Conservation (phyloP, 2,329 filamentous ascomycete species). For the Mycogone perniciosa region DNA sequence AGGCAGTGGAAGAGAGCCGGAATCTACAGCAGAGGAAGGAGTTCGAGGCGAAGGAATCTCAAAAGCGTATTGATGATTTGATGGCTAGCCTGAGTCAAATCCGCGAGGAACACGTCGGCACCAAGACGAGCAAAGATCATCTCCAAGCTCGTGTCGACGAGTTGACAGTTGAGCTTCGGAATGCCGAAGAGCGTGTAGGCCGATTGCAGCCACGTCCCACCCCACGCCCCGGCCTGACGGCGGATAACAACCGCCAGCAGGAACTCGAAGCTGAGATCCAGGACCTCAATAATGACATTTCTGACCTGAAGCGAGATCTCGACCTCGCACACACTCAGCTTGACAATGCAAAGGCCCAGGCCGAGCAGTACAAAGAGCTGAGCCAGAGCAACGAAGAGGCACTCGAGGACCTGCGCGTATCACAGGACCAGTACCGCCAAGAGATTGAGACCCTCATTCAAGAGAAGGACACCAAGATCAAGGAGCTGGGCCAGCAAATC, state of each 20-base stretch:
- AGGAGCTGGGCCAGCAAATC: constrained; percentile 74
- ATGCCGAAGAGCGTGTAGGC: constrained; percentile 79
- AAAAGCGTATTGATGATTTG: constrained; percentile 89
- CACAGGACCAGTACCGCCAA: constrained; percentile 80
- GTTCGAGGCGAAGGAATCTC: constrained; percentile 79
- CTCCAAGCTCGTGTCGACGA: constrained; percentile 85
- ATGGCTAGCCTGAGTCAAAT: constrained; percentile 70
- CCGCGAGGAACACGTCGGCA: constrained; percentile 78
- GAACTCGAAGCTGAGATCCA: constrained; percentile 59
- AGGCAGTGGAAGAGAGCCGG: constrained; percentile 78
- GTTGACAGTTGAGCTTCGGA: constrained; percentile 78
- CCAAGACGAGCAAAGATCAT: constrained; percentile 84
- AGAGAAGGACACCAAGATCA: constrained; percentile 73
- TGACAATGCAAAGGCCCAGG: constrained; percentile 71
- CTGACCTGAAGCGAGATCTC: constrained; percentile 80
- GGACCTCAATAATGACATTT: constrained; percentile 75
- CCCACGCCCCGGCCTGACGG: constrained; percentile 44
- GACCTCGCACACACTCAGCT: constrained; percentile 75
- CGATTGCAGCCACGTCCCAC: constrained; percentile 76
- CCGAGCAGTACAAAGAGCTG: constrained; percentile 82
- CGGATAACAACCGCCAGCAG: constrained; percentile 42
- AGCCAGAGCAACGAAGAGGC: constrained; percentile 85
- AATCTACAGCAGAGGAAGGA: constrained; percentile 79
- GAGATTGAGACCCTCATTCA: constrained; percentile 71
- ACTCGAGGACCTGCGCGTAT: constrained; percentile 68